phyloP scores from a whole-genome alignment of 2,329 filamentous ascomycete genomes.

The Hymenoscyphus albidus region DNA sequence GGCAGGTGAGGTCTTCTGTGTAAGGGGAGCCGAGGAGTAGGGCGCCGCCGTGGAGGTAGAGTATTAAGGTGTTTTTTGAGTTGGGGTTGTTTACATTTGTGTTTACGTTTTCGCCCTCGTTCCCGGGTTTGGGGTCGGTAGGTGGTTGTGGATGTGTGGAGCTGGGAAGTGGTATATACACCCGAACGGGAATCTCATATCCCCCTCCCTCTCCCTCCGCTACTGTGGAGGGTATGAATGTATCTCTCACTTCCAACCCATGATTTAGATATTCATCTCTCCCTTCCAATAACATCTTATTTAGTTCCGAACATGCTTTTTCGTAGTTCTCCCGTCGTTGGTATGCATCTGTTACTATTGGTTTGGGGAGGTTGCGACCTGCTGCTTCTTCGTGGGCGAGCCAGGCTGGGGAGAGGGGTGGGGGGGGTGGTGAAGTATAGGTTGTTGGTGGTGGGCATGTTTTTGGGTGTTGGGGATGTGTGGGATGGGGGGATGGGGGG shows the following conservation, averaged over 20 bases:
- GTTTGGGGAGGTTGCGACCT: slow-evolving; percentile 31
- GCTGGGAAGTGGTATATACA: slow-evolving; percentile 14
- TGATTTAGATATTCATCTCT: slow-evolving; percentile 39
- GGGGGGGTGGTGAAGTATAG: slow-evolving; percentile 27
- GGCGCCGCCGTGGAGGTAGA: slow-evolving; percentile 49
- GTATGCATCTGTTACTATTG: slow-evolving; percentile 23
- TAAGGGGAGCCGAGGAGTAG: slow-evolving; percentile 46
- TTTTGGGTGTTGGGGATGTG: not conserved
- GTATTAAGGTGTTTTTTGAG: slow-evolving; percentile 27
- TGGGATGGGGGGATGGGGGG: too few relatives aligned
- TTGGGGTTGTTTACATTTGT: slow-evolving; percentile 12
- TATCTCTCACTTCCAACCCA: slow-evolving; percentile 32
- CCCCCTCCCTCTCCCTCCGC: not conserved
- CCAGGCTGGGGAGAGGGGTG: slow-evolving; percentile 42
- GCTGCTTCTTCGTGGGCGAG: slow-evolving; percentile 37
- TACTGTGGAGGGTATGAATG: slow-evolving; percentile 6
- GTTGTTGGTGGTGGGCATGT: slow-evolving; percentile 7
- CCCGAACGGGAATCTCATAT: slow-evolving; percentile 21
- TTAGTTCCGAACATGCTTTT: slow-evolving; percentile 39
- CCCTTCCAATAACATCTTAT: slow-evolving; percentile 36
- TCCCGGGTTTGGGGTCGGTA: not conserved
- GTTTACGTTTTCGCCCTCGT: not conserved
- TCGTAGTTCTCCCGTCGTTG: slow-evolving; percentile 37
- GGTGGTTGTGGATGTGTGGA: not conserved
- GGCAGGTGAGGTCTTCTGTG: slow-evolving; percentile 47